These are phyloP conservation scores for Claviceps maximensis DNA, from an alignment of 2,329 filamentous ascomycete species.

Conservation along the genomic window DNA sequence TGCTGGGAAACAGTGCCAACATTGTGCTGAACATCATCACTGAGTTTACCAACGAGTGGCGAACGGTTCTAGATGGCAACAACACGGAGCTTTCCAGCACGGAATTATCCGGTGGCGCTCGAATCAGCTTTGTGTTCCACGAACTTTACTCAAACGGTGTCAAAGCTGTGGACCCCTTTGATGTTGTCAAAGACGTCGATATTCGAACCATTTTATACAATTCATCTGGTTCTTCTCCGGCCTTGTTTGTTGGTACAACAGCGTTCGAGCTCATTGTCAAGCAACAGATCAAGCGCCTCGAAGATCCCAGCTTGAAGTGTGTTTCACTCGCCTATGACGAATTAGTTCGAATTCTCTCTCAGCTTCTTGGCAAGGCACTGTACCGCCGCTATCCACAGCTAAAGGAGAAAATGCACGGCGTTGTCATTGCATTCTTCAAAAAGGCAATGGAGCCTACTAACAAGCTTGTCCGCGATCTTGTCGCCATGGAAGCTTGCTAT, in stretches of 20 bases:
- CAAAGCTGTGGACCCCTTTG: slow-evolving; percentile 95
- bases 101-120: slow-evolving; percentile 88
- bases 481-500: slow-evolving; percentile 92
- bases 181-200: slow-evolving; percentile 92
- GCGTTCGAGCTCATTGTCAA: slow-evolving; percentile 99
- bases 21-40: slow-evolving; percentile 98
- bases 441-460: slow-evolving; percentile 97
- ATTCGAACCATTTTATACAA: slow-evolving; percentile 97
- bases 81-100: slow-evolving; percentile 90
- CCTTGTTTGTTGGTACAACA: slow-evolving; percentile 90
- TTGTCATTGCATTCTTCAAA: slow-evolving; percentile 93
- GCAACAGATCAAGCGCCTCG: slow-evolving; percentile 91
- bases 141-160: slow-evolving; percentile 95
- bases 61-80: slow-evolving; percentile 89
- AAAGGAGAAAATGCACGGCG: slow-evolving; percentile 92
- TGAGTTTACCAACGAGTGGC: slow-evolving; percentile 95
- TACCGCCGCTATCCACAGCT: slow-evolving; percentile 88
- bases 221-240: slow-evolving; percentile 94
- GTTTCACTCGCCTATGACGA: slow-evolving; percentile 96
- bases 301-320: slow-evolving; percentile 95
- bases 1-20: slow-evolving; percentile 91
- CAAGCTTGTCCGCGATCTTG: slow-evolving; percentile 86
- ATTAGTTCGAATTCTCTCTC: slow-evolving; percentile 83
- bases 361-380: slow-evolving; percentile 75
- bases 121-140: slow-evolving; percentile 99